Evolutionary conservation across 345 rosid genomes (phyloP), one percentile per base, ranked within the genome.

Genomic region (Salix udensis): DNA sequence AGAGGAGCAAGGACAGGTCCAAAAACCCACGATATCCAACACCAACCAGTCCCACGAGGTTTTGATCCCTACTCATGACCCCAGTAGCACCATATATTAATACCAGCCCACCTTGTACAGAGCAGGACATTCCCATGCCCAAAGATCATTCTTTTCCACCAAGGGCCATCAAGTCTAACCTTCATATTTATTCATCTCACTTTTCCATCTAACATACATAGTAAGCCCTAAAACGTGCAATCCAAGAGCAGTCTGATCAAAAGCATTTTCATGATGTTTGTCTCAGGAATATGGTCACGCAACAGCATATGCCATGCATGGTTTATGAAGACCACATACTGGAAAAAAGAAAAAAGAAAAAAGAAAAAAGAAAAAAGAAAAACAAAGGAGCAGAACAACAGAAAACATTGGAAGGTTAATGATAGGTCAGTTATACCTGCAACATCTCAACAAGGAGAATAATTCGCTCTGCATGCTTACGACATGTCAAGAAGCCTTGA

Each of bases 381-480:
- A 16, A 28, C 2, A 48, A 48, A 48, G 69, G 28, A 23, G 13
- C 24, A 39, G 6, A 6, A 39, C 26, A 39, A 21, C 12, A n/a
- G 24, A n/a, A 55, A 72, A 36, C 21, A 53, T 4, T n/a, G 18
- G 46, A 23, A 58, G 19, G 26, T 67, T 37, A 23, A 60, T 18
- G 62, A 34, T n/a, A 50, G 75, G 66, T 79, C 68, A 31, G 60
- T 19, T 67, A 79, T 82, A 94, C 99, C 99, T 94, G 99, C 89
- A 96, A 85, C 99, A 96, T 96, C 89, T 96, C 99, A 78, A 92
- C 95, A 58, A 96, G 95, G 70, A 96, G 96, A 82, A 96, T 91
- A 77, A 96, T 83, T 72, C 99, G 95, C 77, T 96, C 99, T 0
- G 97, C 99, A 77, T 96, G 99, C 87, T 96, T 96, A 66, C 99